Evolutionary conservation across 2,329 filamentous ascomycete species (phyloP).

Genomic region (Penicillium sp.): DNA sequence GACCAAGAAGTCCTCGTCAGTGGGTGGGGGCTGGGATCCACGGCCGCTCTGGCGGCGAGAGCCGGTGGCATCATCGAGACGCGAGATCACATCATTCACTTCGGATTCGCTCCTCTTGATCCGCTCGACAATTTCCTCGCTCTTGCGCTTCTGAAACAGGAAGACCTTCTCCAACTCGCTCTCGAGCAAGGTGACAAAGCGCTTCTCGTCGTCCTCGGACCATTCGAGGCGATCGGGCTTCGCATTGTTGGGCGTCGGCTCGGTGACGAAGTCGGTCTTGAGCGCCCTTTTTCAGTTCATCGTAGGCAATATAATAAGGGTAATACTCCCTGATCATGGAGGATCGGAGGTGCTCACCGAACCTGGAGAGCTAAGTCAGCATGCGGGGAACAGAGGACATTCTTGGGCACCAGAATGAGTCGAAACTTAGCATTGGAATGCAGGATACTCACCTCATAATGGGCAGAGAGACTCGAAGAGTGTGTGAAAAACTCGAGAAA

Average conservation of each 20-base stretch:
- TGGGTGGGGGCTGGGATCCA: conserved; percentile 47
- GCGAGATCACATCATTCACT: conserved; percentile 79
- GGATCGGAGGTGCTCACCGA: conserved; percentile 93
- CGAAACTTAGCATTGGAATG: not conserved
- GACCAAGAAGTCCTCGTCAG: conserved; percentile 89
- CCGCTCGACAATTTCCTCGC: conserved; percentile 87
- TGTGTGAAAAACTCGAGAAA: not conserved
- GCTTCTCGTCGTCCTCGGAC: conserved; percentile 87
- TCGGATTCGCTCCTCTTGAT: conserved; percentile 87
- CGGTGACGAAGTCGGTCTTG: conserved; percentile 65
- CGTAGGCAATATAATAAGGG: conserved; percentile 98
- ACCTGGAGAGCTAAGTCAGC: conserved; percentile 50
- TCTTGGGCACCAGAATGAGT: not conserved
- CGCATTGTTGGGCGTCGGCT: conserved; percentile 46
- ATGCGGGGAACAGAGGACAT: conserved; percentile 5
- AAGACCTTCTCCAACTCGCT: conserved; percentile 95
- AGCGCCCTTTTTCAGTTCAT: conserved; percentile 85
- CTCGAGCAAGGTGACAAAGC: conserved; percentile 84
- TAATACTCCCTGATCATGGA: conserved; percentile 96
- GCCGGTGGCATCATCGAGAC: conserved; percentile 59
- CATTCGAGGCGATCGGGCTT: conserved; percentile 63
- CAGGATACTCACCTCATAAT: conserved; percentile 1
- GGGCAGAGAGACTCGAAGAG: not conserved
- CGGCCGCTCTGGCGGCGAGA: conserved; percentile 31
- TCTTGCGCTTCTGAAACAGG: conserved; percentile 95